Conservation (phyloP, 768 basidiomycete genomes). For the Tricholoma saponaceum region DNA sequence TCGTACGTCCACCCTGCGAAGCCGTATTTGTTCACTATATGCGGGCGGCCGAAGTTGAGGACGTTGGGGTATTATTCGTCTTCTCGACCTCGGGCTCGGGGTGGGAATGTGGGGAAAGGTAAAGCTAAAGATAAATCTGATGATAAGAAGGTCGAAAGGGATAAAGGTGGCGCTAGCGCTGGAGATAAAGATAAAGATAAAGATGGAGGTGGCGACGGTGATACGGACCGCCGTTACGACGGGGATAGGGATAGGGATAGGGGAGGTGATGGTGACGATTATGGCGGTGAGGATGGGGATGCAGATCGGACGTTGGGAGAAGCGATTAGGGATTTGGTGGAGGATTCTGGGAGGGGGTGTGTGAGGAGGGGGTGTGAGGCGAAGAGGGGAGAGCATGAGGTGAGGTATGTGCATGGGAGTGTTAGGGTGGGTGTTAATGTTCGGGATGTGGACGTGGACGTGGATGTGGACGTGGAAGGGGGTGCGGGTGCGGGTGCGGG, state of each 20-base stretch:
- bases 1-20: not conserved
- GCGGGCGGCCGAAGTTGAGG: conserved; percentile 44
- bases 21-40: conserved; percentile 21
- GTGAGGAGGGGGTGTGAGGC: conserved; percentile 27
- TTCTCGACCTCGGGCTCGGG: conserved; percentile 29
- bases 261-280: not conserved
- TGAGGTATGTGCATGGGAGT: conserved; percentile 37
- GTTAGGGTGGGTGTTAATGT: conserved; percentile 26
- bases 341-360: conserved; percentile 32
- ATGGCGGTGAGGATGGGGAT: conserved; percentile 10
- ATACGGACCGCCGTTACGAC: no score
- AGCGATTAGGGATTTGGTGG: conserved; percentile 29
- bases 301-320: conserved; percentile 41
- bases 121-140: conserved; percentile 23
- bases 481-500: conserved; percentile 4
- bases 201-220: no score
- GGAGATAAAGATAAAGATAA: conserved; percentile 18
- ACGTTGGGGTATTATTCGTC: conserved; percentile 47
- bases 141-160: no score
- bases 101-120: conserved; percentile 31
- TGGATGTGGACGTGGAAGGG: conserved; percentile 16
- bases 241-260: conserved; percentile 18
- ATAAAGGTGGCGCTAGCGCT: not conserved
- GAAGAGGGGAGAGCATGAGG: conserved; percentile 39
- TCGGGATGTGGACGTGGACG: conserved; percentile 31